phyloP scores from a whole-genome alignment of 2,329 filamentous ascomycete genomes.

The Didymella keratinophila region DNA sequence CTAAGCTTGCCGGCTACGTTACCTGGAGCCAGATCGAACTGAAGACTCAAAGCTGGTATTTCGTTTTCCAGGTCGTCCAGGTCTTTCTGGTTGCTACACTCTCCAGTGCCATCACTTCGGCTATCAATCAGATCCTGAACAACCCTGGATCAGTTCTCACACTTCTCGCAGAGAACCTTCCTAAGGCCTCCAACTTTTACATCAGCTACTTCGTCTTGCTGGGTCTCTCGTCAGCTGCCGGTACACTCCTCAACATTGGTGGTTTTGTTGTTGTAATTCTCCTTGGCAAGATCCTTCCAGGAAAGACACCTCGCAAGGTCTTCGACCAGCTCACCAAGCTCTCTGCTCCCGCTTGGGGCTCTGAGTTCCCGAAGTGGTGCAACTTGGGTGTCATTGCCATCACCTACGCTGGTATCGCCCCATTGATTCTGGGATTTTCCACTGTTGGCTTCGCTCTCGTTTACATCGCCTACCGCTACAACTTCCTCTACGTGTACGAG shows the following conservation, averaged over 20 bases:
- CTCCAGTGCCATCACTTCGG: conserved; percentile 76
- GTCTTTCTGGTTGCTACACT: conserved; percentile 90
- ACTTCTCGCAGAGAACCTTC: conserved; percentile 76
- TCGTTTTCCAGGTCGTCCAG: conserved; percentile 90
- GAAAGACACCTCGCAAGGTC: conserved; percentile 57
- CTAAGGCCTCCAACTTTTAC: conserved; percentile 91
- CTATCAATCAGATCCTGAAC: conserved; percentile 62
- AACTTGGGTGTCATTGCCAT: conserved; percentile 56
- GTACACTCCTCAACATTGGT: conserved; percentile 74
- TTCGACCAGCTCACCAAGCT: conserved; percentile 55
- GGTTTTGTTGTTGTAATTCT: conserved; percentile 85
- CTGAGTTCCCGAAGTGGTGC: conserved; percentile 57
- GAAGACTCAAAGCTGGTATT: conserved; percentile 91
- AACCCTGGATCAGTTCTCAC: conserved; percentile 68
- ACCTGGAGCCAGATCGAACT: conserved; percentile 62
- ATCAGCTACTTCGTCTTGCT: conserved; percentile 94
- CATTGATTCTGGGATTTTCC: conserved; percentile 57
- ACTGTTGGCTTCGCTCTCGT: conserved; percentile 54
- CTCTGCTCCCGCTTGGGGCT: conserved; percentile 55
- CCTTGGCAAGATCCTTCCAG: conserved; percentile 69
- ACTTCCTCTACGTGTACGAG: conserved; percentile 59
- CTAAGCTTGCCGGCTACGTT: conserved; percentile 49
- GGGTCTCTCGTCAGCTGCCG: conserved; percentile 58
- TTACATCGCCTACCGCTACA: conserved; percentile 60
- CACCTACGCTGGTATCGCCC: conserved; percentile 59